Conservation (phyloP, 495 filamentous ascomycete species). For the Jackrogersella minutella region DNA sequence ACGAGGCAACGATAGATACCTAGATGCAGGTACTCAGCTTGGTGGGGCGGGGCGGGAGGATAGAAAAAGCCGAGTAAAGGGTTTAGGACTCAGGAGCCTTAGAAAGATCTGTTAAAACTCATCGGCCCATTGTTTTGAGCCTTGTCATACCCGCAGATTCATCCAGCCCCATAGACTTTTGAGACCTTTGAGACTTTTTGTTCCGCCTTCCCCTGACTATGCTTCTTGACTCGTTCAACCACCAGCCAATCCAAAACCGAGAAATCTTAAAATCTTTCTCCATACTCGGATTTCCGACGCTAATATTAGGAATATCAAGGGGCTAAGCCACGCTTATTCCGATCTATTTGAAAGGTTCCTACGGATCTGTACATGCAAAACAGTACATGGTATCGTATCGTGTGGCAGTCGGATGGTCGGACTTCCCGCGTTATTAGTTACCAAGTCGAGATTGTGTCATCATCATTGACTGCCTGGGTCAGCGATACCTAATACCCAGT, state of each 20-base stretch:
- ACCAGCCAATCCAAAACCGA: slow-evolving; percentile 13
- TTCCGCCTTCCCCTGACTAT: slow-evolving; percentile 14
- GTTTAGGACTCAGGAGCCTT: too few relatives aligned
- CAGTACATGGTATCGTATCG: neutral
- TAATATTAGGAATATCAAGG: slow-evolving; percentile 11
- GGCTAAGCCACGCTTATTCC: slow-evolving; percentile 12
- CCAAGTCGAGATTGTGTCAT: slow-evolving; percentile 21
- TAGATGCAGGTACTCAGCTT: neutral
- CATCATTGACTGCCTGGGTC: slow-evolving; percentile 18
- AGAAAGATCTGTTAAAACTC: slow-evolving; percentile 9
- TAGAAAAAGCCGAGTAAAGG: slow-evolving; percentile 33
- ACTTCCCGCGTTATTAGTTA: slow-evolving; percentile 23
- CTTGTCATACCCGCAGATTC: too few relatives aligned
- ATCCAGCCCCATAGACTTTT: too few relatives aligned
- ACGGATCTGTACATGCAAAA: slow-evolving; percentile 20
- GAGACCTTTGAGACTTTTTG: too few relatives aligned
- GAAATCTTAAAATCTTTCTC: too few relatives aligned
- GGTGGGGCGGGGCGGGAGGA: slow-evolving; percentile 26
- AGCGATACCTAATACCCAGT: too few relatives aligned
- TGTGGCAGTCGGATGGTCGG: neutral
- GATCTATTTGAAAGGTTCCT: neutral
- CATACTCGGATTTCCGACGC: neutral
- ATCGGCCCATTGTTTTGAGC: slow-evolving; percentile 19
- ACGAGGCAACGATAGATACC: too few relatives aligned
- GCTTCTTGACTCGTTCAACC: slow-evolving; percentile 29